A percentile compares a stretch with the other conserved stretches of the same genome.
Evolutionary conservation across 768 basidiomycete genomes (phyloP).

Genomic region (Boletus vermiculosoides): DNA sequence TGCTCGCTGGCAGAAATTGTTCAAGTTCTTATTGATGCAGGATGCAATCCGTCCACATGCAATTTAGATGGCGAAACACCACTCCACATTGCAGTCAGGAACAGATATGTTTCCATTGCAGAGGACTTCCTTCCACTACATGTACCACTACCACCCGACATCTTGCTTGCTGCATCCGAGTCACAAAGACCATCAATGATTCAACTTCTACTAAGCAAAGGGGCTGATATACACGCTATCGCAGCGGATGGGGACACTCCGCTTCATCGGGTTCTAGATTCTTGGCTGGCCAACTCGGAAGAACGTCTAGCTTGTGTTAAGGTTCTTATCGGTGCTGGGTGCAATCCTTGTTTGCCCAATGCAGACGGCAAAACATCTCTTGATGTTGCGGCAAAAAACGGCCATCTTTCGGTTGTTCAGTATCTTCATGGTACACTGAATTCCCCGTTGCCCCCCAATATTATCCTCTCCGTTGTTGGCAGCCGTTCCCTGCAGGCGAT

Average conservation of each 20-base stretch:
- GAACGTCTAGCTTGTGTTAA: not conserved
- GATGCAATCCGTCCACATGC: not conserved
- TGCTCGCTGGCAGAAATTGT: not conserved
- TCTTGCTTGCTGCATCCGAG: not conserved
- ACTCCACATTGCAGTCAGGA: not conserved
- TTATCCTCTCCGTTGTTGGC: not conserved
- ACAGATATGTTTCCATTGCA: too few relatives aligned
- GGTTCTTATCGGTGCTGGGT: not conserved
- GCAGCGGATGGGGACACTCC: not conserved
- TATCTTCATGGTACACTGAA: not conserved
- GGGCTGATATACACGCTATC: not conserved
- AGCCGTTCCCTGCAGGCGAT: too few relatives aligned
- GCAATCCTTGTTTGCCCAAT: not conserved
- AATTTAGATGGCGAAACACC: not conserved
- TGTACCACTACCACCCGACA: not conserved
- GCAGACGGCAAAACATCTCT: not conserved
- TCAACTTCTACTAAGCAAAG: not conserved
- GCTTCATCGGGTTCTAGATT: not conserved
- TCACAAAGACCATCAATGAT: not conserved
- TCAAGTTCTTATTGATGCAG: not conserved
- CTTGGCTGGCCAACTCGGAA: not conserved
- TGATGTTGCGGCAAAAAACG: not conserved
- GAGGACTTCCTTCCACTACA: not conserved
- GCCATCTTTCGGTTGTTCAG: not conserved
- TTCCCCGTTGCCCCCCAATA: not conserved